phyloP scores from a whole-genome alignment of 768 basidiomycete genomes.

The Macrocybe gigantea region DNA sequence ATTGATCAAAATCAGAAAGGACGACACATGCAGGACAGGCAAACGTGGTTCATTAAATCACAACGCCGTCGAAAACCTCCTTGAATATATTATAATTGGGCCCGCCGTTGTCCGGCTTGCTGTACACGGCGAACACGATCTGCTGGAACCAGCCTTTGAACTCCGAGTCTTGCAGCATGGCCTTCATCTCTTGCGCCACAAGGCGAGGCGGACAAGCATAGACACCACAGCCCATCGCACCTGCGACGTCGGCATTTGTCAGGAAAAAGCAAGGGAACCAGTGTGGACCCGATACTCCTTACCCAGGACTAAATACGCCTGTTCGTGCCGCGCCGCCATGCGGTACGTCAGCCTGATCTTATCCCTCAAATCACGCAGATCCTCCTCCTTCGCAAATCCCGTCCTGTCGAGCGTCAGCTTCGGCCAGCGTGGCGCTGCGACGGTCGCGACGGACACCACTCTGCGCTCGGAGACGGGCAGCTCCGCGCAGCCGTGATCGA shows the following conservation, averaged over 20 bases:
- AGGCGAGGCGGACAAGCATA: conserved; percentile 33
- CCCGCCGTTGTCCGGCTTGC: conserved; percentile 16
- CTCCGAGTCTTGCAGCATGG: conserved; percentile 31
- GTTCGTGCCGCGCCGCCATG: conserved; percentile 32
- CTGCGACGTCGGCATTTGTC: conserved; percentile 10
- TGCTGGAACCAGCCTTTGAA: conserved; percentile 36
- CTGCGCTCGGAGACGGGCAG: conserved; percentile 23
- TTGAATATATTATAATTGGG: conserved; percentile 34
- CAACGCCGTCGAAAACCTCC: conserved; percentile 21
- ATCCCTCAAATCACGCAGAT: conserved; percentile 29
- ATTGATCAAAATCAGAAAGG: too few species aligned
- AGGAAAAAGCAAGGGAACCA: too few species aligned
- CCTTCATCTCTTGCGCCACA: conserved; percentile 37
- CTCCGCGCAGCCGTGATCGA: conserved; percentile 34
- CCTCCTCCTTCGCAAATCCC: conserved; percentile 15
- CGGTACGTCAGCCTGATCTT: conserved; percentile 39
- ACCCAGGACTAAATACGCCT: conserved; percentile 34
- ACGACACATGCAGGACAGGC: too few species aligned
- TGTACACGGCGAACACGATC: conserved; percentile 38
- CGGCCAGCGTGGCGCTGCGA: conserved; percentile 33
- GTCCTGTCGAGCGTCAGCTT: conserved; percentile 20
- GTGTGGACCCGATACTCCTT: not conserved
- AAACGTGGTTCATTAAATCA: not conserved
- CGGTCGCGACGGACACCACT: conserved; percentile 38
- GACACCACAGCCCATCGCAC: conserved; percentile 41